These are phyloP conservation scores for Wickerhamomyces sydowiorum DNA, from an alignment of 805 yeast species.

Conservation along the genomic window DNA sequence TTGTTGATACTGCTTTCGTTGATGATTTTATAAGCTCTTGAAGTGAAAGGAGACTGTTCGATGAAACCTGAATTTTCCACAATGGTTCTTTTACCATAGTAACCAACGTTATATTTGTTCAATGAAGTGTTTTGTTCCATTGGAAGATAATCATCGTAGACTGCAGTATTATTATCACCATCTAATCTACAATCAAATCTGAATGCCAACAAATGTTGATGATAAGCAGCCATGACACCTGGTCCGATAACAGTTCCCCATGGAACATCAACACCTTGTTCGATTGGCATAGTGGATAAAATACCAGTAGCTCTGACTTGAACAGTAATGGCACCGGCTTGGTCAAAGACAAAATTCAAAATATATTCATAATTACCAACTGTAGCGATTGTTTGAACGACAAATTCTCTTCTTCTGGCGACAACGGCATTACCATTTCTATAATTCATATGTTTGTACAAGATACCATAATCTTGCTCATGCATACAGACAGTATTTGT, in stretches of 20 bases:
- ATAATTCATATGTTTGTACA: conserved; percentile 77
- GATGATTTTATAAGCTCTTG: conserved; percentile 68
- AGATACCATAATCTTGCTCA: conserved; percentile 70
- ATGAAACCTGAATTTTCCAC: conserved; percentile 67
- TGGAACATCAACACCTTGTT: conserved; percentile 58
- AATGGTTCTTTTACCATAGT: conserved; percentile 52
- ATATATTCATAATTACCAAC: conserved; percentile 83
- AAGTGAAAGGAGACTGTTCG: conserved; percentile 72
- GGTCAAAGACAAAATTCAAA: conserved; percentile 65
- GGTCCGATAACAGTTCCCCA: conserved; percentile 74
- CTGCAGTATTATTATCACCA: conserved; percentile 72
- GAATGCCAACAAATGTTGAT: conserved; percentile 74
- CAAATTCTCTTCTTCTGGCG: conserved; percentile 68
- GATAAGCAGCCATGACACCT: conserved; percentile 78
- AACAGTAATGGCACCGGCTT: conserved; percentile 71
- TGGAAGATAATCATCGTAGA: conserved; percentile 62
- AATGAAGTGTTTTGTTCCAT: conserved; percentile 46
- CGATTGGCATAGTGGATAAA: conserved; percentile 78
- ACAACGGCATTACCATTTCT: conserved; percentile 67
- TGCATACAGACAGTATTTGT: conserved; percentile 77
- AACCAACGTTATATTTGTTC: conserved; percentile 70
- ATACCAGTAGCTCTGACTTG: conserved; percentile 87
- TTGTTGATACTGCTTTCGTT: conserved; percentile 71
- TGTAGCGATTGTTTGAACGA: conserved; percentile 76
- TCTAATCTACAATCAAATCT: conserved; percentile 81